These are phyloP conservation scores for Metschnikowia borealis DNA, from an alignment of 805 yeast genomes.

Conservation along the genomic window DNA sequence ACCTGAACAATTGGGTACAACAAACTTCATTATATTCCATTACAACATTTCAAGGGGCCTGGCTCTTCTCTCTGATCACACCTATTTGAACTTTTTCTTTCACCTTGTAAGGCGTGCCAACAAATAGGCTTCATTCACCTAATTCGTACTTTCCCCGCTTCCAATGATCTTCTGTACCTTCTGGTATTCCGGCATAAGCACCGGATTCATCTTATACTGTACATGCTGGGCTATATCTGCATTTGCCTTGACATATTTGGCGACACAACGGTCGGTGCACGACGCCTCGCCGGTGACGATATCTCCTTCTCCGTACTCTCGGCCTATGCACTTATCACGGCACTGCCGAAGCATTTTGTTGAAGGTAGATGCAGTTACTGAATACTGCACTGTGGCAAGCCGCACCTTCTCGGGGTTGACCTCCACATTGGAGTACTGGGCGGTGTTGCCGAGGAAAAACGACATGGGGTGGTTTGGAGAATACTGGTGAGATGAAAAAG, in stretches of 20 bases:
- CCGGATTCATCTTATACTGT: conserved; percentile 22
- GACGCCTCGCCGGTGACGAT: conserved; percentile 77
- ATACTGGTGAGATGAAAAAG: neutral
- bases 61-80: too few species aligned
- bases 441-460: conserved; percentile 49
- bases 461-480: conserved; percentile 46
- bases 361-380: conserved; percentile 47
- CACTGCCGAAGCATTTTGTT: conserved; percentile 58
- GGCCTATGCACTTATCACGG: conserved; percentile 73
- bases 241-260: conserved; percentile 76
- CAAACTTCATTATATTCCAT: too few species aligned
- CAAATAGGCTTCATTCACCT: neutral
- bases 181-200: conserved; percentile 40
- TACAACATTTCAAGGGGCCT: too few species aligned
- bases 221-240: conserved; percentile 53
- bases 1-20: too few species aligned
- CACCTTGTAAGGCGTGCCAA: neutral
- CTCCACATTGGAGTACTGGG: conserved; percentile 40
- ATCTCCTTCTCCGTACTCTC: conserved; percentile 81
- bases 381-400: conserved; percentile 64
- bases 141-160: neutral
- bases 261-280: conserved; percentile 83
- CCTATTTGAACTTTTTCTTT: neutral
- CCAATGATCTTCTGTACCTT: conserved; percentile 17
- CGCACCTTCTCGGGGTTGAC: conserved; percentile 59